phyloP scores from a whole-genome alignment of 176 grass and related monocot genomes.

The Tillandsia fasciculata region DNA sequence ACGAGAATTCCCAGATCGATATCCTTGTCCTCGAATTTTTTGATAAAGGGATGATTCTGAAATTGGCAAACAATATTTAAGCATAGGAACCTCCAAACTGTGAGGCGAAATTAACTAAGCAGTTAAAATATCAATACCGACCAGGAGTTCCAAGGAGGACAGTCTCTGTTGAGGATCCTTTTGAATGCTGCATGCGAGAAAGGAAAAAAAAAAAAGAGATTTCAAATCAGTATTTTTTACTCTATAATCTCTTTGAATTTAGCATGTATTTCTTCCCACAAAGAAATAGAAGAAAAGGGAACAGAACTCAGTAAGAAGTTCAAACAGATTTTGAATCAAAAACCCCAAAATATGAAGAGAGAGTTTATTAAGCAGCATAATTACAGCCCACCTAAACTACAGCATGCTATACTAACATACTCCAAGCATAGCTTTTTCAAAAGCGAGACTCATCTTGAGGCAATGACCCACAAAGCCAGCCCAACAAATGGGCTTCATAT shows the following conservation, averaged over 20 bases:
- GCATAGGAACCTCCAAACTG: not conserved
- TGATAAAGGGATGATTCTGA: constrained; percentile 89
- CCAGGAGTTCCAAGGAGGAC: constrained; percentile 82
- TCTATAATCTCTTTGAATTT: too few relatives aligned
- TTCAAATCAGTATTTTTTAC: not conserved
- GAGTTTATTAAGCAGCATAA: too few relatives aligned
- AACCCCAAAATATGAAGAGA: too few relatives aligned
- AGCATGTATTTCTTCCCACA: not conserved
- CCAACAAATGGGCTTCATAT: not conserved
- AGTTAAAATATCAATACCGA: constrained; percentile 27
- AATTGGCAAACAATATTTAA: not conserved
- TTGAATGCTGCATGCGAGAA: constrained; percentile 50
- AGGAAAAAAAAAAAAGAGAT: not conserved
- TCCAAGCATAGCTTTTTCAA: too few relatives aligned
- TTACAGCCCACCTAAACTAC: too few relatives aligned
- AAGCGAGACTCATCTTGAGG: too few relatives aligned
- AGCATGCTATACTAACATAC: too few relatives aligned
- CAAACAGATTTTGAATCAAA: too few relatives aligned
- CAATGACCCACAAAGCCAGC: not conserved
- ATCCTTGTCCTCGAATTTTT: constrained; percentile 93
- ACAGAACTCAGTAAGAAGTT: not conserved
- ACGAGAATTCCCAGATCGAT: constrained; percentile 70
- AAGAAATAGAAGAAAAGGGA: not conserved
- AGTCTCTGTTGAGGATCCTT: constrained; percentile 60
- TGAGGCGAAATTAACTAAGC: not conserved